A percentile compares a stretch with the other conserved stretches of the same genome.
Evolutionary conservation across 2,329 filamentous ascomycete species (phyloP).

Genomic region (Aspergillus pseudoviridinutans): DNA sequence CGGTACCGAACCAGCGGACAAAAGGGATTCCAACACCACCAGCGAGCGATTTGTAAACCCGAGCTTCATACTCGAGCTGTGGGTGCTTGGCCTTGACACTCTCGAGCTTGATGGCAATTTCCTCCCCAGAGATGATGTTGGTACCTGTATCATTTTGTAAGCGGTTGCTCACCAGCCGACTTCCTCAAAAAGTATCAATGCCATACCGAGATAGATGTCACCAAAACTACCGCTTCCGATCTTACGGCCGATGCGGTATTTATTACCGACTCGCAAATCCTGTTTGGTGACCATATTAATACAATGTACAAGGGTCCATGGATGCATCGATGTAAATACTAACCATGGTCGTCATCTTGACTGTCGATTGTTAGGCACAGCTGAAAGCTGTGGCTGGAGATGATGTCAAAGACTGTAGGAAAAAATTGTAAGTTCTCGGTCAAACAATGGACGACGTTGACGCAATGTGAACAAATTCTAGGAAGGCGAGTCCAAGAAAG

Average conservation of each 20-base stretch:
- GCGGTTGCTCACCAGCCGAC: background rate
- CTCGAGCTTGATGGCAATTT: slow-evolving; percentile 99
- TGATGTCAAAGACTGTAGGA: slow-evolving; percentile 8
- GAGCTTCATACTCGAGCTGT: slow-evolving; percentile 96
- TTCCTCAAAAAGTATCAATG: background rate
- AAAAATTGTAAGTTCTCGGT: background rate
- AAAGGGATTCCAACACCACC: slow-evolving; percentile 98
- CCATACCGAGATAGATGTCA: slow-evolving; percentile 85
- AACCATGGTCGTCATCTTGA: slow-evolving; percentile 39
- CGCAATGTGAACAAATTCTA: background rate
- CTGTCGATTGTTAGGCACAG: slow-evolving; percentile 22
- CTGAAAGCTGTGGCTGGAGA: slow-evolving; percentile 22
- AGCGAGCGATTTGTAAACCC: slow-evolving; percentile 80
- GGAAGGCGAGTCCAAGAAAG: background rate
- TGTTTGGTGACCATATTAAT: slow-evolving; percentile 41
- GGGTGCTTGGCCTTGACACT: slow-evolving; percentile 99
- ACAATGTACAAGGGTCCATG: background rate
- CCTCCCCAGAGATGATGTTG: slow-evolving; percentile 99
- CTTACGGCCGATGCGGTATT: slow-evolving; percentile 99
- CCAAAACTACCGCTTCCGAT: slow-evolving; percentile 97
- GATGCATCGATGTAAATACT: slow-evolving; percentile 10
- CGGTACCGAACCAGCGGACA: slow-evolving; percentile 98
- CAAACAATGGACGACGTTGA: background rate
- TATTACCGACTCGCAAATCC: slow-evolving; percentile 99
- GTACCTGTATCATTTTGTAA: slow-evolving; percentile 59